Base-by-base conservation (phyloP, 768 basidiomycete genomes). In the Phylloporus sp. region DNA sequence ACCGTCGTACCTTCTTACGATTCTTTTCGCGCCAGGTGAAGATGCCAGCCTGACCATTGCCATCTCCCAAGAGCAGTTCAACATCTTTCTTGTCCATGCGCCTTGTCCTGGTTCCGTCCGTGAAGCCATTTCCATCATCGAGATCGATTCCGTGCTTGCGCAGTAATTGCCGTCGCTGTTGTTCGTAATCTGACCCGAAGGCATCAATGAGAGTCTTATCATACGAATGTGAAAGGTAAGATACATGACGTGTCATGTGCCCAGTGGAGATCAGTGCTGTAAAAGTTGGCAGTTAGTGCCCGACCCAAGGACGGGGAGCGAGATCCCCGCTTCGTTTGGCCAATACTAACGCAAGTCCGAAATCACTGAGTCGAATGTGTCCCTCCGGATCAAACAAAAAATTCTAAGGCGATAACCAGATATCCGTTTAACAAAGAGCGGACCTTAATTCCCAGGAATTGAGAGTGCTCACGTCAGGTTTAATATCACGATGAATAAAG, bases 401-500 rank as follows among this genome's bases (percentile, higher is more conserved):
- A 70, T 98, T 97, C 91, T 93, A 67, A 50, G 39, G 54, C 59
- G 53, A 67, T 43, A 56, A 50, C 58, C 52, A 59, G 55, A 60
- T 51, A 59, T 35, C 29, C 58, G 47, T 52, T 60, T 60, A 65
- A 58, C 55, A 60, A 47, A 58, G 32, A 64, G 50, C 23, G 62
- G 60, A 50, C 64, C 59, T 64, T 62, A 62, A 69, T 69, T 47
- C 58, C 34, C 36, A 63, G 56, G 45, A 57, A 59, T 60, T 56
- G 48, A 56, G 18, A 49, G 23, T 29, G 72, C 83, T 66, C 68
- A 90, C 88, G 71, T 95, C 91, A 61, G 93, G 90, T 71, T 97
- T 95, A 72, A 97, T 95, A 74, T 99, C 95, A 55, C 95, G 83
- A 74, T 98, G 95, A 63, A 98, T 97, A 73, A 95, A 98, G 10